phyloP scores from a whole-genome alignment of 2,329 filamentous ascomycete genomes.

The Macrophomina pseudophaseolina region DNA sequence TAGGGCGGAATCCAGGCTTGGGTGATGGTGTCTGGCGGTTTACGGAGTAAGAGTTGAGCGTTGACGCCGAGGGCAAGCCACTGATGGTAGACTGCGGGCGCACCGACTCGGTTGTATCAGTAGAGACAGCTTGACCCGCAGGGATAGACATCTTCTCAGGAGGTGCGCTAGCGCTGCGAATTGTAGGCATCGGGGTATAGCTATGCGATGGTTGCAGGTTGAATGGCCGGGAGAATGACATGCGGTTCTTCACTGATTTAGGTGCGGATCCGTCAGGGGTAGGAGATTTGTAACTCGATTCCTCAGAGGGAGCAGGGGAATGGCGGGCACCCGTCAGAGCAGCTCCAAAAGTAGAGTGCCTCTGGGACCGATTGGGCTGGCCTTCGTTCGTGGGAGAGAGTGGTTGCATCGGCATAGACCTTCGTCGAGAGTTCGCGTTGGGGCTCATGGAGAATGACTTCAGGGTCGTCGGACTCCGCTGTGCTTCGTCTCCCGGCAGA shows the following conservation, averaged over 20 bases:
- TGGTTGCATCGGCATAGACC: conserved; percentile 46
- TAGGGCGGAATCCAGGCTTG: conserved; percentile 43
- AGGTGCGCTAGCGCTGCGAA: conserved; percentile 19
- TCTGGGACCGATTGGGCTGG: background rate
- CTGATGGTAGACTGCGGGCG: conserved; percentile 4
- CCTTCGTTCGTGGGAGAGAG: conserved; percentile 22
- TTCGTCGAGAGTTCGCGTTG: conserved; percentile 35
- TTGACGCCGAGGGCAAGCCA: background rate
- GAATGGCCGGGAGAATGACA: conserved; percentile 26
- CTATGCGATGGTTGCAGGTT: conserved; percentile 1
- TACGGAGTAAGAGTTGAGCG: conserved; percentile 17
- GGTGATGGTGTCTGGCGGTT: conserved; percentile 39
- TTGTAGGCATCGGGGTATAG: conserved; percentile 19
- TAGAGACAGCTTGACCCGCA: conserved; percentile 16
- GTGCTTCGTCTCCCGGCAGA: conserved; percentile 31
- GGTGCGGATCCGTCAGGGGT: conserved; percentile 8
- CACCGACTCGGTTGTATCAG: background rate
- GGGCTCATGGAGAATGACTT: conserved; percentile 47
- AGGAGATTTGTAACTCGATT: background rate
- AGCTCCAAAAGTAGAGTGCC: conserved; percentile 10
- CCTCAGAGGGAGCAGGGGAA: conserved; percentile 1
- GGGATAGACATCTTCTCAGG: conserved; percentile 13
- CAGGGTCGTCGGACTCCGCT: conserved; percentile 42
- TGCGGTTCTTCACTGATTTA: conserved; percentile 17
- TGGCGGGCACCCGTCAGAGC: background rate